These are phyloP conservation scores for Metschnikowia henanensis DNA, from an alignment of 805 yeast species.

Conservation along the genomic window DNA sequence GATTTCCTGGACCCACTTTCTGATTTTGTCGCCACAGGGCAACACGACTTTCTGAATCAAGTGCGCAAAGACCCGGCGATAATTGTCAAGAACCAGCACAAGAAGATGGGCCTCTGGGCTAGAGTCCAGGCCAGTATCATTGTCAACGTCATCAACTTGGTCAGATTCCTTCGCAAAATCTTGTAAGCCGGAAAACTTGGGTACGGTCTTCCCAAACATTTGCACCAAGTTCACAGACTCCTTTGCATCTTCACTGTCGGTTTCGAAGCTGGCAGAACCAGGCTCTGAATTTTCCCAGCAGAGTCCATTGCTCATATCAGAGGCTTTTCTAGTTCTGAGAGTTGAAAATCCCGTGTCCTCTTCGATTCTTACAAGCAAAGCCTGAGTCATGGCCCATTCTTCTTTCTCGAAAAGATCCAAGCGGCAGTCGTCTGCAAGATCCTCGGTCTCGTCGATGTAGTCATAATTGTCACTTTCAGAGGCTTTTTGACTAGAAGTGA, in stretches of 20 bases:
- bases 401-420: not conserved
- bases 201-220: not conserved
- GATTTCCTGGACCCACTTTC: slow-evolving; percentile 4
- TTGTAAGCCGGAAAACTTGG: not conserved
- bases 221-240: not conserved
- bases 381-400: slow-evolving; percentile 1
- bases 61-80: slow-evolving; percentile 2
- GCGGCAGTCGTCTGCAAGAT: slow-evolving; percentile 1
- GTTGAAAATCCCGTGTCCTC: slow-evolving; percentile 2
- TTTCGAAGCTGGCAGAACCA: not conserved
- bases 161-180: not conserved
- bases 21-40: slow-evolving; percentile 7
- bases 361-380: slow-evolving; percentile 1
- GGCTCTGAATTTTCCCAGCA: not conserved
- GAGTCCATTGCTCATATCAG: not conserved
- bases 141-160: slow-evolving; percentile 1
- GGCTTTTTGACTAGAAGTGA: no score
- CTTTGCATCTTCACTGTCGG: not conserved
- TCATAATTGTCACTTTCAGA: not conserved
- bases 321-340: not conserved
- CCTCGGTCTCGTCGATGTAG: slow-evolving; percentile 2
- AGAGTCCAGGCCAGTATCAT: not conserved
- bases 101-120: not conserved
- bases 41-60: slow-evolving; percentile 1
- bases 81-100: not conserved